A percentile compares a stretch with the other conserved stretches of the same genome.
phyloP scores from a whole-genome alignment of 139 green algal species.

The Yamagishiella unicocca region DNA sequence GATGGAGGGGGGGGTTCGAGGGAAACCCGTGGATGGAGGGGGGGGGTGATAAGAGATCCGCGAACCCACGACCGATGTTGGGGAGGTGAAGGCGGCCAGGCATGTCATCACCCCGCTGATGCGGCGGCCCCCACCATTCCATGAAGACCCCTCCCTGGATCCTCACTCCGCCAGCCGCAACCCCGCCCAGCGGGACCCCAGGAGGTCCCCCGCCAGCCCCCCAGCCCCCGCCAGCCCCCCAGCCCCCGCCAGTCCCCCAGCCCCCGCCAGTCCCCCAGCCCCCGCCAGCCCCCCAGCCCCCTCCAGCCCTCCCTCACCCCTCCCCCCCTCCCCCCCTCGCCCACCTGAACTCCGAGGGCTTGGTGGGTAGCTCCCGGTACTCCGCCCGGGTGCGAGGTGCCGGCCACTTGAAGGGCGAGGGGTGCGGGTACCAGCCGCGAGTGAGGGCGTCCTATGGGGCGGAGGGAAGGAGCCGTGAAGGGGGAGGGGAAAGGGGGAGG shows the following conservation, averaged over 20 bases:
- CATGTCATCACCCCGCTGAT: too few species aligned
- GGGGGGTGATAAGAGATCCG: too few species aligned
- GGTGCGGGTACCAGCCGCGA: slow-evolving; percentile 68
- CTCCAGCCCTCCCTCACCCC: background rate
- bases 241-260: background rate
- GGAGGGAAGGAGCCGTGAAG: background rate
- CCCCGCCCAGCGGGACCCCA: too few species aligned
- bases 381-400: slow-evolving; percentile 38
- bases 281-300: background rate
- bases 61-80: too few species aligned
- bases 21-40: background rate
- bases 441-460: slow-evolving; percentile 39
- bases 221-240: background rate
- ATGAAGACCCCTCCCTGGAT: too few species aligned
- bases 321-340: background rate
- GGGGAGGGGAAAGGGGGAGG: background rate
- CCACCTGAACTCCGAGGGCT: slow-evolving; percentile 41
- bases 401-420: slow-evolving; percentile 72
- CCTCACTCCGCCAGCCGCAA: too few species aligned
- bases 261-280: background rate
- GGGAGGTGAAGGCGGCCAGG: background rate
- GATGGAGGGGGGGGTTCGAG: background rate
- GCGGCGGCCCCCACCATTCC: too few species aligned
- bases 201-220: too few species aligned
- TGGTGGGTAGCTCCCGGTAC: slow-evolving; percentile 28